A percentile compares a stretch with the other conserved stretches of the same genome.
phyloP scores from a whole-genome alignment of 805 yeast species.

The Myxozyma nipponensis region DNA sequence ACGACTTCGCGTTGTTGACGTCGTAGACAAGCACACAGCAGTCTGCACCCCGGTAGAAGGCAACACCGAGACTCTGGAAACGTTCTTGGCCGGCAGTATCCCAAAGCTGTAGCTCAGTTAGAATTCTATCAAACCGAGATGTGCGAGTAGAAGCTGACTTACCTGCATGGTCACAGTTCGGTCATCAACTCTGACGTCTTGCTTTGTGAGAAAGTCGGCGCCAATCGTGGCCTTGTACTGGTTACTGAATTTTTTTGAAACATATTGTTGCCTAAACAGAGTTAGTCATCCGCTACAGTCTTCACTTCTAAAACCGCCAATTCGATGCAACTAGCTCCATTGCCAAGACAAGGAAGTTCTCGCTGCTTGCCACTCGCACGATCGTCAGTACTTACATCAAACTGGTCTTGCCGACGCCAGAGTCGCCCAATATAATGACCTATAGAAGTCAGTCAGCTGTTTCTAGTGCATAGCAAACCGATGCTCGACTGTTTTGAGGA shows the following conservation, averaged over 20 bases:
- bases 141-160: neutral
- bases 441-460: constrained; percentile 31
- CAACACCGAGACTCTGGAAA: constrained; percentile 93
- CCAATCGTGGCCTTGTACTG: constrained; percentile 98
- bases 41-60: constrained; percentile 96
- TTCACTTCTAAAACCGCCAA: neutral
- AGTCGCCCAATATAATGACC: constrained; percentile 91
- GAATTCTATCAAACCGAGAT: neutral
- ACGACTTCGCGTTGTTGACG: constrained; percentile 90
- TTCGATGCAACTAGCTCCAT: too few species aligned
- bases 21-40: constrained; percentile 96
- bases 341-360: neutral
- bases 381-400: constrained; percentile 53
- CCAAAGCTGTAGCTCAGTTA: constrained; percentile 55
- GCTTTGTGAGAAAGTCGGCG: constrained; percentile 89
- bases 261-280: constrained; percentile 69
- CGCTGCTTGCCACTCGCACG: too few species aligned
- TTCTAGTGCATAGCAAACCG: too few species aligned
- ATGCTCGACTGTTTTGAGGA: too few species aligned
- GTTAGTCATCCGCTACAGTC: neutral
- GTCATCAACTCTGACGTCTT: constrained; percentile 77
- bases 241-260: constrained; percentile 87
- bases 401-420: constrained; percentile 97
- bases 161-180: constrained; percentile 63
- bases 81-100: constrained; percentile 99